Percentiles rank a stretch among this genome's conserved stretches.
Evolutionary conservation across 139 green algal species (phyloP).

Genomic region (Picochlorum sp.): DNA sequence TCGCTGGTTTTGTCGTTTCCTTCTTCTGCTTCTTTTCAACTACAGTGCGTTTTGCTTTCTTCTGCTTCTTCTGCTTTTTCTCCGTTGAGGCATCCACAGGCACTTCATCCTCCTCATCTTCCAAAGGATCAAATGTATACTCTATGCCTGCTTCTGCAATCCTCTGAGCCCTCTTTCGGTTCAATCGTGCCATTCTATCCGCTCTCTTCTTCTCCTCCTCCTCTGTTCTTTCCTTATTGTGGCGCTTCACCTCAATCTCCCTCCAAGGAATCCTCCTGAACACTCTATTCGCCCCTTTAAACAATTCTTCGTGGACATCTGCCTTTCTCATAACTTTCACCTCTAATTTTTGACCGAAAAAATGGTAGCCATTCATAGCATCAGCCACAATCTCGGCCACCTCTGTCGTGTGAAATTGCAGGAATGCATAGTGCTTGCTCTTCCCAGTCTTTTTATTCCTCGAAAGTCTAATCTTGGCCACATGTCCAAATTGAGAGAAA

Average conservation of each 20-base stretch:
- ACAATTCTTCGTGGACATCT: slow-evolving; percentile 62
- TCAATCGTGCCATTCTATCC: slow-evolving; percentile 31
- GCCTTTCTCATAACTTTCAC: slow-evolving; percentile 27
- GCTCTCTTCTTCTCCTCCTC: slow-evolving; percentile 28
- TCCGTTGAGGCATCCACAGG: not conserved
- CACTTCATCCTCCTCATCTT: not conserved
- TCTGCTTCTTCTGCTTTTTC: not conserved
- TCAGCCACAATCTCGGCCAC: slow-evolving; percentile 74
- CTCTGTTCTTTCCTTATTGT: slow-evolving; percentile 53
- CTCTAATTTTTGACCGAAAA: slow-evolving; percentile 67
- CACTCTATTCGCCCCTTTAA: slow-evolving; percentile 64
- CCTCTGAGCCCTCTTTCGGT: slow-evolving; percentile 42
- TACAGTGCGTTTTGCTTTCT: not conserved
- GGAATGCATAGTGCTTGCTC: slow-evolving; percentile 56
- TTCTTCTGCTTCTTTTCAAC: too few relatives aligned
- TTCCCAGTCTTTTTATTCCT: slow-evolving; percentile 41
- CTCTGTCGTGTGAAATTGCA: slow-evolving; percentile 56
- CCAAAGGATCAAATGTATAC: slow-evolving; percentile 61
- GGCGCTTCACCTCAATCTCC: slow-evolving; percentile 61
- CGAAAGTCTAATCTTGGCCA: slow-evolving; percentile 38
- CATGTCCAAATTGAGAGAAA: slow-evolving; percentile 42
- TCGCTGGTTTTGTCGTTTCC: too few relatives aligned
- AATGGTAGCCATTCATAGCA: slow-evolving; percentile 87
- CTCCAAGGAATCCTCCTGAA: slow-evolving; percentile 67
- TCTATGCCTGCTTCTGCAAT: slow-evolving; percentile 71